Percentiles rank a stretch among this genome's conserved stretches.
Evolutionary conservation across 352 stramenopile genomes (phyloP).

Genomic region (Aphanomyces cochlioides): DNA sequence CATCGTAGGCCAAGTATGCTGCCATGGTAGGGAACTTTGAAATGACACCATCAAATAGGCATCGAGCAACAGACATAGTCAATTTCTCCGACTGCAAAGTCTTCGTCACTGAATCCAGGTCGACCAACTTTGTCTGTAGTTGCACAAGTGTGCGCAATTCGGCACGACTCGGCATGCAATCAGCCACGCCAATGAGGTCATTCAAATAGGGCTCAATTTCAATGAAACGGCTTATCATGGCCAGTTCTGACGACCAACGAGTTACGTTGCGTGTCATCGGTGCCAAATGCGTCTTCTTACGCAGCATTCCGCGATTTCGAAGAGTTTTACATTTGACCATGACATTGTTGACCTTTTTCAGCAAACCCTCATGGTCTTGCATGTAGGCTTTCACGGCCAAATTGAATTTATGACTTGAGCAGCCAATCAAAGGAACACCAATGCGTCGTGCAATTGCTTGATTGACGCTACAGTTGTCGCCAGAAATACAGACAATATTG

Average conservation of each 20-base stretch:
- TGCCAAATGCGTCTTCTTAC: neutral
- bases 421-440: conserved; percentile 23
- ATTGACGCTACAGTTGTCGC: conserved; percentile 31
- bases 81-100: too few species aligned
- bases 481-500: neutral
- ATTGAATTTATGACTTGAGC: conserved; percentile 30
- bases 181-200: neutral
- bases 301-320: neutral
- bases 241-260: neutral
- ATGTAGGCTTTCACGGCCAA: conserved; percentile 17
- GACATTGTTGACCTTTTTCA: neutral
- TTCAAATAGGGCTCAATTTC: neutral
- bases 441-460: conserved; percentile 23
- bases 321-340: neutral
- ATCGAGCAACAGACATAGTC: too few species aligned
- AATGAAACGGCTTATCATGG: neutral
- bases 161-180: neutral
- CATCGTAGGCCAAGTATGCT: too few species aligned
- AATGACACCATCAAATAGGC: too few species aligned
- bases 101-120: too few species aligned
- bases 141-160: neutral
- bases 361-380: neutral
- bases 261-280: neutral
- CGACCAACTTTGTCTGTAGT: too few species aligned
- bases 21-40: too few species aligned